Evolutionary conservation across 805 yeast species (phyloP), one percentile per base, ranked within the genome.

Genomic region (Candida glaebosa): DNA sequence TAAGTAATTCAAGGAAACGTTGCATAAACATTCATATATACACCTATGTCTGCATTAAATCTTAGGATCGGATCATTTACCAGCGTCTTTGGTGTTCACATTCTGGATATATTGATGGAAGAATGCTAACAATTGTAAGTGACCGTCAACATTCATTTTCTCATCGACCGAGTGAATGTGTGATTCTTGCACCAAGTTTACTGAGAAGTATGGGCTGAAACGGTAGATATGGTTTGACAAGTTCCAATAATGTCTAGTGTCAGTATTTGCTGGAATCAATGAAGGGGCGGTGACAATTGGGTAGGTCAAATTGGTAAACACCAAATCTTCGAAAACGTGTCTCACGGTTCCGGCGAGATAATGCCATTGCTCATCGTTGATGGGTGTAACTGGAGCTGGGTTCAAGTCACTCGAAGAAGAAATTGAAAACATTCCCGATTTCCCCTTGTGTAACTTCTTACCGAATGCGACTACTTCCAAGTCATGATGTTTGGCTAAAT

Each of bases 251-350:
- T 75, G 69, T 43, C 69, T 65, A 4, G 89, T 83, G 54, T 84
- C 90, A 3, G 90, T 84, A 59, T 82, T 83, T 16, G 83, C 89
- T 2, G 84, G 69, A 73, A 79, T 75, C 31, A 83, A 56, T 18
- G 75, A 65, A 2, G 89, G 87, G 2, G 84, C 69, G 12, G 79
- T 71, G 31, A 75, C 51, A 12, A 72, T 50, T 14, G 66, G 65
- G 34, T 55, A 47, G 14, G 43, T 59, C n/a, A 51, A 42, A 3
- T 63, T 62, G 8, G 70, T 60, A 48, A 58, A 61, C 5, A 67
- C 67, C 38, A 72, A 49, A 25, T 73, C 73, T 52, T 72, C 77
- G 44, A 67, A 66, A n/a, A 73, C 64, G 42, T 73, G 76, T 44
- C 76, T 62, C 6, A 66, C 59, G 5, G 69, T 64, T 3, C 75